phyloP scores from a whole-genome alignment of 345 rosid genomes.

The Hibiscus tridactylites region DNA sequence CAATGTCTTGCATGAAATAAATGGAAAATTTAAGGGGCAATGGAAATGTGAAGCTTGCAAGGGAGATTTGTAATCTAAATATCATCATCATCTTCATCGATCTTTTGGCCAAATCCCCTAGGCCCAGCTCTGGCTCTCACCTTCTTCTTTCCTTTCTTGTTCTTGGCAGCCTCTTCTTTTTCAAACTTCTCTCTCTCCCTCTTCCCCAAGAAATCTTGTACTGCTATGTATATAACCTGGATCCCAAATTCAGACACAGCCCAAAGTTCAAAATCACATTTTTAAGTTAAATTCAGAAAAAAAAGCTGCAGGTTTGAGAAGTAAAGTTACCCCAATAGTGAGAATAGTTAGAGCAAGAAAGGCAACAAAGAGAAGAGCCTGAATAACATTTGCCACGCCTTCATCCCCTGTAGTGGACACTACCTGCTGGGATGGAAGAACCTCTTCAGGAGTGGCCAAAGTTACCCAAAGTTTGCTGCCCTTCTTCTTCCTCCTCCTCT shows the following conservation, averaged over 20 bases:
- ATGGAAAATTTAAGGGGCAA: too few species aligned
- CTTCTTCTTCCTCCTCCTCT: not conserved
- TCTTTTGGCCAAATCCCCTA: constrained; percentile 59
- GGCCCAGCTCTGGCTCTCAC: constrained; percentile 50
- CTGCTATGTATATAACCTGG: constrained; percentile 72
- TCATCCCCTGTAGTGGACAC: constrained; percentile 35
- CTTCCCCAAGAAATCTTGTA: constrained; percentile 62
- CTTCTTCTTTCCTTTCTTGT: constrained; percentile 19
- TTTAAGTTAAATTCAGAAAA: not conserved
- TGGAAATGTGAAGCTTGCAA: not conserved
- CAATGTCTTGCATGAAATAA: too few species aligned
- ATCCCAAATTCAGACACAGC: constrained; percentile 7
- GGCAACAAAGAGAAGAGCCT: constrained; percentile 52
- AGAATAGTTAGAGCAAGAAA: constrained; percentile 55
- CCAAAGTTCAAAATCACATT: constrained; percentile 20
- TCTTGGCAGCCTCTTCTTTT: constrained; percentile 49
- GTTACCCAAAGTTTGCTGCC: constrained; percentile 22
- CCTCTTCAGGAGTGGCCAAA: constrained; percentile 42
- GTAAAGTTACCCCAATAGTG: constrained; percentile 58
- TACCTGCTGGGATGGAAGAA: constrained; percentile 26
- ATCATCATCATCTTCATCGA: constrained; percentile 19
- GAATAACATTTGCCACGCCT: constrained; percentile 33
- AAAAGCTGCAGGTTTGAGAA: not conserved
- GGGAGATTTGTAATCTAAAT: not conserved
- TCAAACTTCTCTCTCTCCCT: not conserved